These are phyloP conservation scores for Hypomyces perniciosus DNA, from an alignment of 2,329 filamentous ascomycete species.

Conservation along the genomic window DNA sequence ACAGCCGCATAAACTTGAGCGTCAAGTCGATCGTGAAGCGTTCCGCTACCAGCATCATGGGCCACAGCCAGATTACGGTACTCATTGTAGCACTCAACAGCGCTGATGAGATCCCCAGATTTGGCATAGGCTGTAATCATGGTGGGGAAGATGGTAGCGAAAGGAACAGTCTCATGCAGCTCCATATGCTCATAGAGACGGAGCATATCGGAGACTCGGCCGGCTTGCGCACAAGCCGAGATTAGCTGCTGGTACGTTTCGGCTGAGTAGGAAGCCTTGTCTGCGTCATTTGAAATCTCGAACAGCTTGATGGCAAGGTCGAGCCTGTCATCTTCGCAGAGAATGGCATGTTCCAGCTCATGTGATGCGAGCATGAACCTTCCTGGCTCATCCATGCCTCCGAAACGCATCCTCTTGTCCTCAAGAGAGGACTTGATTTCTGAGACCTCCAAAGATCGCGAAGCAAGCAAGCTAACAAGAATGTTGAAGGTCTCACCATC, in stretches of 20 bases:
- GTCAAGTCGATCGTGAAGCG: slow-evolving; percentile 67
- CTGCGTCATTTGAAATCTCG: slow-evolving; percentile 61
- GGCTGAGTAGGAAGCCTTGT: slow-evolving; percentile 63
- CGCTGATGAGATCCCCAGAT: slow-evolving; percentile 74
- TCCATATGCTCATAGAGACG: slow-evolving; percentile 91
- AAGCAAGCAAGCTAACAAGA: slow-evolving; percentile 74
- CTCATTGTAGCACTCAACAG: slow-evolving; percentile 92
- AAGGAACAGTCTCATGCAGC: slow-evolving; percentile 63
- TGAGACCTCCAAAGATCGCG: slow-evolving; percentile 72
- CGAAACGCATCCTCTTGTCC: slow-evolving; percentile 76
- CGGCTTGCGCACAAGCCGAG: slow-evolving; percentile 76
- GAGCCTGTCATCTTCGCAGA: slow-evolving; percentile 81
- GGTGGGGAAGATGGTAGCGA: slow-evolving; percentile 75
- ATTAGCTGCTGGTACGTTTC: slow-evolving; percentile 83
- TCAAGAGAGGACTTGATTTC: slow-evolving; percentile 68
- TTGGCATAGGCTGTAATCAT: slow-evolving; percentile 94
- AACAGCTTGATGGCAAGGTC: slow-evolving; percentile 83
- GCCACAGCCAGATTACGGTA: slow-evolving; percentile 86
- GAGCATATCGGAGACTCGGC: slow-evolving; percentile 82
- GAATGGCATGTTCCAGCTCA: slow-evolving; percentile 78
- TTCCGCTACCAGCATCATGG: slow-evolving; percentile 67
- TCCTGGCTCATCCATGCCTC: slow-evolving; percentile 75
- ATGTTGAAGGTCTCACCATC: slow-evolving; percentile 84
- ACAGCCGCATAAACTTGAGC: slow-evolving; percentile 85
- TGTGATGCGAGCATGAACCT: slow-evolving; percentile 86